Evolutionary conservation across 2,329 filamentous ascomycete species (phyloP), one percentile per base, ranked within the genome.

Genomic region (Phoma sp.): DNA sequence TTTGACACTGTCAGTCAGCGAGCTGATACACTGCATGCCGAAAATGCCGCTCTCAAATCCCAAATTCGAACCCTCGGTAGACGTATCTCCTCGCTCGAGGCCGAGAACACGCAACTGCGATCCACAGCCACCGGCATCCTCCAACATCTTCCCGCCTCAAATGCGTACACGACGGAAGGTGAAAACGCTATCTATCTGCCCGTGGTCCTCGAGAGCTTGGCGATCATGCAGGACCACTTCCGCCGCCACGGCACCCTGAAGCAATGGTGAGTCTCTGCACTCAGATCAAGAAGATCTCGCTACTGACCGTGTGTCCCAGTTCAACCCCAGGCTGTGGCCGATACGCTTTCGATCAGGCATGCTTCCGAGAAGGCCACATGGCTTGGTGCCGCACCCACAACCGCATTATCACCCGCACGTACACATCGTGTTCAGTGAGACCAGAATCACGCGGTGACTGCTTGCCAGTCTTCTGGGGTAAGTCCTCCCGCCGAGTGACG

Each of bases 281-380:
- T 19, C 8, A 12, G 0, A 7, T 9, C 2, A 29, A 7, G 8
- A 13, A 19, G n/a, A 10, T 19, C 6, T 6, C 17, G 15, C 15
- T n/a, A 38, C 44, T 54, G 27, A 54, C 29, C 17, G n/a, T 10
- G 2, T 27, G 4, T 27, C 8, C 9, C 31, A 55, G 45, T 29
- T 39, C 45, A 7, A 31, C 35, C 1, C 6, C 27, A n/a, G 27
- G 33, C 22, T 55, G 51, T 15, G 3, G 22, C 8, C 31, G 33
- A 22, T 9, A 27, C 10, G 51, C 51, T 8, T 55, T 49, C 22
- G 40, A 45, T 6, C 35, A 44, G 29, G 19, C 2, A 1, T 55
- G 51, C 29, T 55, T 55, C 17, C 51, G 51, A 6, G 33, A 35
- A 8, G 40, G 35, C 2, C 51, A 55, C 12, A 49, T 55, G 40